A percentile compares a stretch with the other conserved stretches of the same genome.
Evolutionary conservation across 257 asterid genomes (phyloP).

Genomic region (Solanum clarkiae): DNA sequence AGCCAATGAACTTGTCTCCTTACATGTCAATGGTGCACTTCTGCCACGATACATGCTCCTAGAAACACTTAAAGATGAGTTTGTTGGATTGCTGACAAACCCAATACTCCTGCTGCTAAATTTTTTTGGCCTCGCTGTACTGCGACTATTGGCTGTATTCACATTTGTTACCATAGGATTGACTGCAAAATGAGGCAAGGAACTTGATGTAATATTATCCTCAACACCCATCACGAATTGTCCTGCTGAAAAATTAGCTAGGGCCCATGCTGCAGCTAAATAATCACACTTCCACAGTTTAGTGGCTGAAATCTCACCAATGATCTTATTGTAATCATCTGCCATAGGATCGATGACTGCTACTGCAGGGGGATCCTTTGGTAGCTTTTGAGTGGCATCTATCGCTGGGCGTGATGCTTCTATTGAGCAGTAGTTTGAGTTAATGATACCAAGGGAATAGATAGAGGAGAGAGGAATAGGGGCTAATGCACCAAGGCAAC

Average conservation of each 20-base stretch:
- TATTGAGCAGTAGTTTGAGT: slow-evolving; percentile 48
- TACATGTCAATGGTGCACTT: slow-evolving; percentile 86
- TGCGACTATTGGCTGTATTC: slow-evolving; percentile 17
- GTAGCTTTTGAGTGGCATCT: slow-evolving; percentile 42
- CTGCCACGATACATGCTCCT: slow-evolving; percentile 93
- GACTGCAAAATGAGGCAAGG: slow-evolving; percentile 24
- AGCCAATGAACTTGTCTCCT: slow-evolving; percentile 66
- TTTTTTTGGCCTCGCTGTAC: slow-evolving; percentile 21
- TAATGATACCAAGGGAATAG: slow-evolving; percentile 57
- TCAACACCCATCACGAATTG: slow-evolving; percentile 94
- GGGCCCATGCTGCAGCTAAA: slow-evolving; percentile 82
- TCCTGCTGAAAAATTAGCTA: slow-evolving; percentile 79
- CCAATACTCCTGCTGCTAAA: slow-evolving; percentile 85
- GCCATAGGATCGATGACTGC: slow-evolving; percentile 69
- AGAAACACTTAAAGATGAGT: slow-evolving; percentile 31
- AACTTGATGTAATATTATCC: slow-evolving; percentile 35
- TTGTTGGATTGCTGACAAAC: slow-evolving; percentile 36
- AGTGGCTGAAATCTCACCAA: slow-evolving; percentile 82
- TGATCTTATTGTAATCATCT: slow-evolving; percentile 47
- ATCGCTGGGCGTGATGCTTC: slow-evolving; percentile 63
- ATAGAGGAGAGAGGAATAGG: slow-evolving; percentile 90
- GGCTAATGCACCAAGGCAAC: slow-evolving; percentile 96
- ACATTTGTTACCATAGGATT: slow-evolving; percentile 15
- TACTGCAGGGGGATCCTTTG: slow-evolving; percentile 69
- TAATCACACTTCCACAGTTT: slow-evolving; percentile 90